These are phyloP conservation scores for Alloteropsis angusta DNA, from an alignment of 202 grass and related monocot species.

Conservation along the genomic window DNA sequence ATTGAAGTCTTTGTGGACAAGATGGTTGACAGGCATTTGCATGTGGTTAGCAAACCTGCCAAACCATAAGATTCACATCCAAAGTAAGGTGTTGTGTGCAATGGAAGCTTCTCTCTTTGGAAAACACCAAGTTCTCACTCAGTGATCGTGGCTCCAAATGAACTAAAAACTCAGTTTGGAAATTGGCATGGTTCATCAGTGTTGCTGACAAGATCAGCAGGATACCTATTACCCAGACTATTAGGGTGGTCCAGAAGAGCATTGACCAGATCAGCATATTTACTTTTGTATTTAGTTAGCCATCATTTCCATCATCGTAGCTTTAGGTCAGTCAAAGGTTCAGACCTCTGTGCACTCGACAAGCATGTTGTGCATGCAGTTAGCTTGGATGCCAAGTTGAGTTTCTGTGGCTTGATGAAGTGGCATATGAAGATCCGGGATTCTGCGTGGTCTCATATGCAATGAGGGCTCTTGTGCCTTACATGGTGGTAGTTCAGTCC, in stretches of 20 bases:
- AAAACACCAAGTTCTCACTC: constrained; percentile 16
- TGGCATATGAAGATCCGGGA: constrained; percentile 34
- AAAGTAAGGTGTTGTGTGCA: constrained; percentile 21
- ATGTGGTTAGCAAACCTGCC: constrained; percentile 40
- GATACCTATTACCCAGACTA: constrained; percentile 4
- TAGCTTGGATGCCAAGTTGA: constrained; percentile 28
- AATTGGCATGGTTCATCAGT: constrained; percentile 10
- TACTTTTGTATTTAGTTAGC: constrained; percentile 23
- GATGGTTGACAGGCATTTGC: constrained; percentile 84
- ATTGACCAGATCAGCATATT: constrained; percentile 27
- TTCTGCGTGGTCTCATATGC: constrained; percentile 34
- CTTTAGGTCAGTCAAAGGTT: constrained; percentile 22
- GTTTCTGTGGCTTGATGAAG: constrained; percentile 36
- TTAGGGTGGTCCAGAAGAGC: background rate
- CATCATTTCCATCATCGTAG: constrained; percentile 17
- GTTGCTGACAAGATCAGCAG: constrained; percentile 5
- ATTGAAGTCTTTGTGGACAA: constrained; percentile 85
- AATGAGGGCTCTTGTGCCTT: constrained; percentile 20
- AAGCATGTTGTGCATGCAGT: constrained; percentile 32
- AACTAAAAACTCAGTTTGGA: background rate
- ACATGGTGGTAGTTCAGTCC: constrained; percentile 27
- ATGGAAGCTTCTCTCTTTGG: constrained; percentile 6
- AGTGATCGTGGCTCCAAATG: constrained; percentile 15
- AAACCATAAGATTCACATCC: constrained; percentile 49
- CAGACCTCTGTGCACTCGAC: constrained; percentile 34